Conservation (phyloP, 495 filamentous ascomycete genomes). For the Penicillium antarcticum region DNA sequence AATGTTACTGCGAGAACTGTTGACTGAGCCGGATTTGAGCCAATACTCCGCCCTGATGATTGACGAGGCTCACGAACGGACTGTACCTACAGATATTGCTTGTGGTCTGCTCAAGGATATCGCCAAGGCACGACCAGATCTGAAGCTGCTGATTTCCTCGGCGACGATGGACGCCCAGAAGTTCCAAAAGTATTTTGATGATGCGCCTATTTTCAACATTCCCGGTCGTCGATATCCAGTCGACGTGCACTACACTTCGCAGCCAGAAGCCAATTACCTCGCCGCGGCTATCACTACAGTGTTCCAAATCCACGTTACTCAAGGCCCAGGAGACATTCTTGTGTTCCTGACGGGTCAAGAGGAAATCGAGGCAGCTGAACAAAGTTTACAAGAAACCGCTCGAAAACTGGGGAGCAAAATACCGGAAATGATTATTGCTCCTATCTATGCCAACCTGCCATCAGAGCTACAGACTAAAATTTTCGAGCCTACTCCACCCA, state of each 20-base stretch:
- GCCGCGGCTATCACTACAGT: slow-evolving; percentile 89
- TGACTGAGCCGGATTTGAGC: slow-evolving; percentile 82
- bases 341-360: slow-evolving; percentile 90
- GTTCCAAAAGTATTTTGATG: slow-evolving; percentile 89
- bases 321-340: slow-evolving; percentile 83
- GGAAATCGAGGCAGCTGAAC: slow-evolving; percentile 83
- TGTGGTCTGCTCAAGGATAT: slow-evolving; percentile 92
- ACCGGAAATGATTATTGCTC: slow-evolving; percentile 81
- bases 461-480: slow-evolving; percentile 85
- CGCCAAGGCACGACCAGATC: slow-evolving; percentile 75
- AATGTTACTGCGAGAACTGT: slow-evolving; percentile 88
- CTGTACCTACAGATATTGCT: slow-evolving; percentile 86
- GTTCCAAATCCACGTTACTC: slow-evolving; percentile 93
- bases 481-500: slow-evolving; percentile 81
- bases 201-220: slow-evolving; percentile 94
- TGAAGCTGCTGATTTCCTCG: slow-evolving; percentile 90
- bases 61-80: slow-evolving; percentile 95
- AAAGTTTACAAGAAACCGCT: slow-evolving; percentile 75
- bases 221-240: slow-evolving; percentile 89
- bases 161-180: slow-evolving; percentile 95
- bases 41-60: slow-evolving; percentile 93
- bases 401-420: slow-evolving; percentile 78
- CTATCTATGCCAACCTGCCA: slow-evolving; percentile 86
- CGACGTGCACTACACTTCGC: slow-evolving; percentile 86
- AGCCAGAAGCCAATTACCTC: slow-evolving; percentile 93